Conservation (phyloP, 768 basidiomycete genomes). For the Podaxis sp. region DNA sequence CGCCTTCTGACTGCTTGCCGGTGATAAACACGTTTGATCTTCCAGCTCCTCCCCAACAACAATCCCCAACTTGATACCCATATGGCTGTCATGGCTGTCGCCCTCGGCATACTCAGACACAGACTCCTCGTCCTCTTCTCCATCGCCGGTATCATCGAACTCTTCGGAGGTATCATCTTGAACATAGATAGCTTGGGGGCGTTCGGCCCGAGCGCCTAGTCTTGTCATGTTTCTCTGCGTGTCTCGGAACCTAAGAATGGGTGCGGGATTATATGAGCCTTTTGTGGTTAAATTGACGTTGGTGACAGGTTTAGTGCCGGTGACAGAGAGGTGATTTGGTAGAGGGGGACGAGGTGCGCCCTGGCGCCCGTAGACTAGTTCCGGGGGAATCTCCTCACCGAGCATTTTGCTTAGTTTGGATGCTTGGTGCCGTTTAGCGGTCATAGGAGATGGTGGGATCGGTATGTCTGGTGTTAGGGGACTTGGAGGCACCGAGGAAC, state of each 20-base stretch:
- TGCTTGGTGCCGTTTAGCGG: conserved; percentile 20
- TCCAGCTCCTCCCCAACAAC: neutral
- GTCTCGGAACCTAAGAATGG: neutral
- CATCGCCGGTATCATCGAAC: neutral
- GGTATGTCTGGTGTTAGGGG: conserved; percentile 18
- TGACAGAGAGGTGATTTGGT: neutral
- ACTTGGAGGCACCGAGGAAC: neutral
- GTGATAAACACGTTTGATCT: neutral
- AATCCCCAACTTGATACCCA: neutral
- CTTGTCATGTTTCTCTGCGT: neutral
- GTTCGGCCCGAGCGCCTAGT: neutral
- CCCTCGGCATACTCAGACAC: neutral
- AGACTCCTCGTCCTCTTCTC: conserved; percentile 1
- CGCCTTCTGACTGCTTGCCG: neutral
- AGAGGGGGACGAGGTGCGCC: neutral
- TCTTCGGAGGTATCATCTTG: conserved; percentile 4
- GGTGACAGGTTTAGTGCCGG: neutral
- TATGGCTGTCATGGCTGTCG: neutral
- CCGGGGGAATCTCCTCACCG: conserved; percentile 21
- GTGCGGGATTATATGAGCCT: neutral
- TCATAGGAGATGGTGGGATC: conserved; percentile 22
- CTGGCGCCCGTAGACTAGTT: neutral
- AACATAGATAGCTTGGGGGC: conserved; percentile 7
- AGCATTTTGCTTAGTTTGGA: conserved; percentile 27
- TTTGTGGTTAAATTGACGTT: neutral